A percentile compares a stretch with the other conserved stretches of the same genome.
These are phyloP conservation scores for Quercus aquifolioides DNA, from an alignment of 306 rosid genomes.

Conservation along the genomic window DNA sequence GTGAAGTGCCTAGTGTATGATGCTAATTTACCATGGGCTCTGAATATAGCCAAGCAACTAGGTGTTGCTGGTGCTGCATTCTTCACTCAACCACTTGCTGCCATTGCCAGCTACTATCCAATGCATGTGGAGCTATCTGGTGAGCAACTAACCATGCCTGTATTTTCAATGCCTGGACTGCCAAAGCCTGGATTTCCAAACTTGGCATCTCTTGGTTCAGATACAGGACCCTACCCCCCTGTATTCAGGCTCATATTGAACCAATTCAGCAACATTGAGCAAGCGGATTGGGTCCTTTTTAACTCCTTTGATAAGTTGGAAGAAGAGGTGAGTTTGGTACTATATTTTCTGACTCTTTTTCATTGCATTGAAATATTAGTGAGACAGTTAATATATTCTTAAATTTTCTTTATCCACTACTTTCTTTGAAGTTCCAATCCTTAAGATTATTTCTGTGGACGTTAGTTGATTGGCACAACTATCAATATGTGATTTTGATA, in stretches of 20 bases:
- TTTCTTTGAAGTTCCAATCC: background rate
- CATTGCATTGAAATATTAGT: background rate
- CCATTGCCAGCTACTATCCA: constrained; percentile 11
- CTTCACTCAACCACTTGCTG: constrained; percentile 31
- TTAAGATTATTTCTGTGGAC: background rate
- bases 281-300: constrained; percentile 4
- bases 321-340: constrained; percentile 1
- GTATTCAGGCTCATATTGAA: background rate
- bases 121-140: background rate
- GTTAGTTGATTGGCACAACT: background rate
- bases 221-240: background rate
- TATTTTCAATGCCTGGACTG: background rate
- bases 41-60: constrained; percentile 8
- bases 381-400: no score
- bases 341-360: background rate
- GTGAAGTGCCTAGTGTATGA: constrained; percentile 30
- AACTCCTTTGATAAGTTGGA: constrained; percentile 6
- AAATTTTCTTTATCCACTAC: no score
- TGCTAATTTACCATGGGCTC: constrained; percentile 22
- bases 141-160: background rate
- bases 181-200: background rate
- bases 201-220: background rate
- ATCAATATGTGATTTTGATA: no score
- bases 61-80: constrained; percentile 25
- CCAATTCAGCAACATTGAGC: constrained; percentile 6